phyloP scores from a whole-genome alignment of 1,139 yeast genomes.

The Schwanniomyces etchellsii region DNA sequence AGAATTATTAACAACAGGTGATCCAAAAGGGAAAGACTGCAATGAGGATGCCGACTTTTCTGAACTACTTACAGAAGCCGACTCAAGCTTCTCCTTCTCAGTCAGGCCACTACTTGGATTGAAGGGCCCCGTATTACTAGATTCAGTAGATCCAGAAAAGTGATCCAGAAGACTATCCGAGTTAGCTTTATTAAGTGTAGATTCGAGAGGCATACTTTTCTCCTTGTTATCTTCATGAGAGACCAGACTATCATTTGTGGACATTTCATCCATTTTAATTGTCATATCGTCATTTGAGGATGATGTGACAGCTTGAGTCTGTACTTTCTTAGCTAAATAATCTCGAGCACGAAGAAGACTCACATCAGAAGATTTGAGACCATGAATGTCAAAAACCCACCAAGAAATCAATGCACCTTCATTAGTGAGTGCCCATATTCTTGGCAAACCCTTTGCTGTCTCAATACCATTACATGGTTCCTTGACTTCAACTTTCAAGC shows the following conservation, averaged over 20 bases:
- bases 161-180: conserved; percentile 10
- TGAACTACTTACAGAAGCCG: no score
- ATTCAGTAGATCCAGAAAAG: conserved; percentile 7
- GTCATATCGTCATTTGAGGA: no score
- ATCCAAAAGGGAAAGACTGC: conserved; percentile 8
- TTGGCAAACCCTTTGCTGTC: conserved; percentile 49
- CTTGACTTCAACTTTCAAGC: conserved; percentile 29
- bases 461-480: conserved; percentile 60
- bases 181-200: conserved; percentile 10
- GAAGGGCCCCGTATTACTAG: conserved; percentile 12
- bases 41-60: no score
- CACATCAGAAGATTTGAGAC: conserved; percentile 29
- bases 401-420: conserved; percentile 59
- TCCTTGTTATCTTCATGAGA: no score
- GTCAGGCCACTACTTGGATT: no score
- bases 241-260: no score
- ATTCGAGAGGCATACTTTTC: no score
- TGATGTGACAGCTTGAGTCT: no score
- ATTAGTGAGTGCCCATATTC: conserved; percentile 55
- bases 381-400: conserved; percentile 55
- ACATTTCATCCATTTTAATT: no score
- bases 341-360: no score
- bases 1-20: no score
- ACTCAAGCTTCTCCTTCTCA: no score
- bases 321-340: neutral